A percentile compares a stretch with the other conserved stretches of the same genome.
Conservation (phyloP, 257 asterid species). For the Striga asiatica region DNA sequence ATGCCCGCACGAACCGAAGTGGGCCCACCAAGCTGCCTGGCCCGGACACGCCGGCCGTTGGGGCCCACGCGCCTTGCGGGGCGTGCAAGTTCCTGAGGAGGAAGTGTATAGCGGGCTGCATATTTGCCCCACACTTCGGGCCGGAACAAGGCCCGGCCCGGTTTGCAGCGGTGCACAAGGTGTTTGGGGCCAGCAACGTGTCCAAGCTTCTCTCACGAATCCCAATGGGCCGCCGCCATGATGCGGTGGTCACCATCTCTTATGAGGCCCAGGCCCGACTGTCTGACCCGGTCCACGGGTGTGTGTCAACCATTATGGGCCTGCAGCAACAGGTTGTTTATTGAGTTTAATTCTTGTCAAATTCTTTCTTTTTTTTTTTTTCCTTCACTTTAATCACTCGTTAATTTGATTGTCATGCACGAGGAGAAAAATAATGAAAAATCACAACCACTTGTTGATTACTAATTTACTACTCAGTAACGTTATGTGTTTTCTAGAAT, state of each 20-base stretch:
- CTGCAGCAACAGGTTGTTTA: constrained; percentile 71
- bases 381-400: too few species aligned
- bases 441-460: too few species aligned
- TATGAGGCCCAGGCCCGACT: constrained; percentile 91
- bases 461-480: too few species aligned
- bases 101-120: constrained; percentile 67
- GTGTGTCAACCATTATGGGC: constrained; percentile 68
- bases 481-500: too few species aligned
- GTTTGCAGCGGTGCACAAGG: constrained; percentile 88
- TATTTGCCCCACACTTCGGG: constrained; percentile 77
- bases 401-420: too few species aligned
- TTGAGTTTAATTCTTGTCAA: too few species aligned
- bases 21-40: constrained; percentile 24
- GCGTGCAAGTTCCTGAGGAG: constrained; percentile 95
- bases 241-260: constrained; percentile 67
- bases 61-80: constrained; percentile 50
- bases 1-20: too few species aligned
- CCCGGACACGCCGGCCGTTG: constrained; percentile 4
- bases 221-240: constrained; percentile 56
- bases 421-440: too few species aligned
- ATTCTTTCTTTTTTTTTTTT: too few species aligned
- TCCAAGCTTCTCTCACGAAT: constrained; percentile 64
- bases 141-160: constrained; percentile 83
- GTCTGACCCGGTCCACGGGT: constrained; percentile 83
- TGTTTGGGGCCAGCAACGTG: constrained; percentile 84